A percentile compares a stretch with the other conserved stretches of the same genome.
Evolutionary conservation across 2,329 filamentous ascomycete genomes (phyloP).

Genomic region (Pseudogymnoascus sp.): DNA sequence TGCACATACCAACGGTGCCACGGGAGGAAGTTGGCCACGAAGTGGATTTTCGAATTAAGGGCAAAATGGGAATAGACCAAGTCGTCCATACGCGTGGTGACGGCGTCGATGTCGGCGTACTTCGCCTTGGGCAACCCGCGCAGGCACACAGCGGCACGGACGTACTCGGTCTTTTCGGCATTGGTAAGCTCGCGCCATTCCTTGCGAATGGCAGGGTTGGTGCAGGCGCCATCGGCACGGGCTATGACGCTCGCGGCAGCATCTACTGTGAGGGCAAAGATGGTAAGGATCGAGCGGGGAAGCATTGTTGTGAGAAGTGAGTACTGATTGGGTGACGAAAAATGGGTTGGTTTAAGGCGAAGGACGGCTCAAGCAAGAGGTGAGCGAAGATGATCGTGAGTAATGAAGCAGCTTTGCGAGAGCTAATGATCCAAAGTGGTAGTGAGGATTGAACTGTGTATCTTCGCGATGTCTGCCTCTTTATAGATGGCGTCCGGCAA

Average conservation of each 20-base stretch:
- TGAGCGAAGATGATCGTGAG: neutral
- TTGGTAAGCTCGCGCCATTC: slow-evolving; percentile 10
- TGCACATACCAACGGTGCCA: slow-evolving; percentile 29
- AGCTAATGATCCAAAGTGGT: neutral
- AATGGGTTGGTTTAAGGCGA: neutral
- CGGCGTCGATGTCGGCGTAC: slow-evolving; percentile 13
- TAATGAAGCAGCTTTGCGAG: neutral
- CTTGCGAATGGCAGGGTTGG: slow-evolving; percentile 9
- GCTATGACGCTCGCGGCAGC: neutral
- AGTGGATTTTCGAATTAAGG: slow-evolving; percentile 17
- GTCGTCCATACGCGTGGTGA: slow-evolving; percentile 17
- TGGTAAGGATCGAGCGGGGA: neutral
- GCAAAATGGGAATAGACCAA: slow-evolving; percentile 15
- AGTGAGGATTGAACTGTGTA: neutral
- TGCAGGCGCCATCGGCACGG: neutral
- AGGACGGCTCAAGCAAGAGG: neutral
- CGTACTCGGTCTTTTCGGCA: slow-evolving; percentile 10
- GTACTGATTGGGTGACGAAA: neutral
- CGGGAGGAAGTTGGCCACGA: slow-evolving; percentile 27
- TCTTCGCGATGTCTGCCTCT: neutral
- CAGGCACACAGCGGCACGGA: slow-evolving; percentile 11
- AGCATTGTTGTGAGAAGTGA: neutral
- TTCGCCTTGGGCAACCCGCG: neutral
- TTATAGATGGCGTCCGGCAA: neutral
- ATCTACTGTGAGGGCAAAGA: neutral